These are phyloP conservation scores for Iberis amara DNA, from an alignment of 441 rosid species.

Conservation along the genomic window DNA sequence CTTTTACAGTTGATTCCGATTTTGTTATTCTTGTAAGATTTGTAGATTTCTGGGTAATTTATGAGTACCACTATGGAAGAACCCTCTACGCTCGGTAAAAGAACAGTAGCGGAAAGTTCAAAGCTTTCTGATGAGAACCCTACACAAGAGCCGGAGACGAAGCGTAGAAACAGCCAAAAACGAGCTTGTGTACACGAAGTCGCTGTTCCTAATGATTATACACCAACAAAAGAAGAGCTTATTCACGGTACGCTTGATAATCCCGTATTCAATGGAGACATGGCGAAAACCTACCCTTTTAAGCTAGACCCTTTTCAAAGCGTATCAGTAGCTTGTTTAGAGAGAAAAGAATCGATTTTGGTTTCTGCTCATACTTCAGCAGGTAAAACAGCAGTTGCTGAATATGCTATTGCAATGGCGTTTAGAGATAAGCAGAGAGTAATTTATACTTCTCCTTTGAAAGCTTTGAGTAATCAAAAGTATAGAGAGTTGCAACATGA, in stretches of 20 bases:
- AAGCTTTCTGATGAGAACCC: slow-evolving; percentile 35
- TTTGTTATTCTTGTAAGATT: not conserved
- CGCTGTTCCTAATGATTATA: slow-evolving; percentile 63
- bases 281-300: slow-evolving; percentile 74
- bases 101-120: slow-evolving; percentile 41
- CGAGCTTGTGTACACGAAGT: slow-evolving; percentile 94
- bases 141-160: slow-evolving; percentile 41
- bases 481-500: slow-evolving; percentile 86
- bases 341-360: slow-evolving; percentile 84
- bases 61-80: slow-evolving; percentile 25
- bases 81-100: slow-evolving; percentile 35
- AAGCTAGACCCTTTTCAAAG: slow-evolving; percentile 86
- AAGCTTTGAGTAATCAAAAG: slow-evolving; percentile 96
- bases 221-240: slow-evolving; percentile 52
- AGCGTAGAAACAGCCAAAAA: slow-evolving; percentile 41
- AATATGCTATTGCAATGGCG: slow-evolving; percentile 95
- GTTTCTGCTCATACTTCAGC: slow-evolving; percentile 99
- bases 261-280: slow-evolving; percentile 63
- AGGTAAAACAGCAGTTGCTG: slow-evolving; percentile 93
- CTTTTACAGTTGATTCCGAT: not conserved
- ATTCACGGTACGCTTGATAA: slow-evolving; percentile 65
- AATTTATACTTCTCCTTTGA: slow-evolving; percentile 85
- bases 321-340: slow-evolving; percentile 85
- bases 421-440: slow-evolving; percentile 92
- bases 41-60: not conserved